Evolutionary conservation across 306 rosid genomes (phyloP), one percentile per base, ranked within the genome.

Genomic region (Delonix regia): DNA sequence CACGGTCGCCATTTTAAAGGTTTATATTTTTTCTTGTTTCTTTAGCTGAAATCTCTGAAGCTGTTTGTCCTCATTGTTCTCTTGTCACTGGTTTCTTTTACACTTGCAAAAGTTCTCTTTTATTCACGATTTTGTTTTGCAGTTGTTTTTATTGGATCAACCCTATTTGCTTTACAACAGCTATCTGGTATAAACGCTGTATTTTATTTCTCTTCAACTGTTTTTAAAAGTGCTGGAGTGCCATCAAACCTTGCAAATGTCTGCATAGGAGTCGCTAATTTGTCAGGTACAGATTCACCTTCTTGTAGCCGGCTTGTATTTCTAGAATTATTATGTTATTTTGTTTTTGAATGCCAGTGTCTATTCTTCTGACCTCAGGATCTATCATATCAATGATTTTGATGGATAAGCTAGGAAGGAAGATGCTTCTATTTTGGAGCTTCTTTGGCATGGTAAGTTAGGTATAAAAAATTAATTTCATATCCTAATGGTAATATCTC

Each of bases 151-250:
- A 95, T 95, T 91, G 99, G 99, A 75, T 95, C 99, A 86, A 88
- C 97, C 89, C 94, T 95, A 38, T 95, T 87, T 95, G 99, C 98
- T 92, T 91, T 95, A 89, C 99, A 92, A 95, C 99, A 95, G 94
- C 97, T 95, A 78, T 95, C 99, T 87, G 99, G 99, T 88, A 92
- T 95, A 89, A 95, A 95, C 56, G 99, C 98, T 65, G 89, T 95
- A 41, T 95, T 95, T 85, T 95, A 95, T 84, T 95, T 95, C 98
- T 95, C 99, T 87, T 89, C 99, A 62, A 89, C 97, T 86, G 94
- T 95, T 83, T 95, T 92, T 80, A 92, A 89, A 85, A 92, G 97
- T 57, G 98, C 87, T 21, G 97, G 98, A 82, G 97, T 95, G 69
- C 97, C 98, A 52, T 92, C 98, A 73, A 89, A 77, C 82, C 75